Evolutionary conservation across 805 yeast species (phyloP).

Genomic region (Candida adriatica): DNA sequence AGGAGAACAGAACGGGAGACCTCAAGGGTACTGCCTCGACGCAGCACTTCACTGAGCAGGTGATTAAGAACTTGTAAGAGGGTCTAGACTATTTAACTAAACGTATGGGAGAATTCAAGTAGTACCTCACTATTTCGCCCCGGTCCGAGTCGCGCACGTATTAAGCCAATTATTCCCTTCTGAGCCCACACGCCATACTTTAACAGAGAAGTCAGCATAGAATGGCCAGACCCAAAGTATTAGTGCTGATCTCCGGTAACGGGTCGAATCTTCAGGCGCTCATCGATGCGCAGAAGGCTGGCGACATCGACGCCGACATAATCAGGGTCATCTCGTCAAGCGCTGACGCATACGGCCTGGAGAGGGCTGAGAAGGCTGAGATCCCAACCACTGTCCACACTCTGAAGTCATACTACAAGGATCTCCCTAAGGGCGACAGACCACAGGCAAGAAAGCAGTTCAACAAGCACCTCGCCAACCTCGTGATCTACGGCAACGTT

Average conservation of each 20-base stretch:
- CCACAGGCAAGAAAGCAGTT: constrained; percentile 57
- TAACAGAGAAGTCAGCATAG: background rate
- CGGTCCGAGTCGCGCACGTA: no score
- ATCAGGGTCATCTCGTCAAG: constrained; percentile 81
- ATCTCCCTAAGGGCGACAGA: constrained; percentile 66
- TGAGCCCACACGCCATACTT: background rate
- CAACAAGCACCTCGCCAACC: constrained; percentile 70
- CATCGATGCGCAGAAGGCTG: constrained; percentile 57
- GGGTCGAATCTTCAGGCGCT: constrained; percentile 96
- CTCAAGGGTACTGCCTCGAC: constrained; percentile 91
- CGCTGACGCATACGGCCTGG: constrained; percentile 78
- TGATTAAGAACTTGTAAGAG: constrained; percentile 46
- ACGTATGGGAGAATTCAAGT: no score
- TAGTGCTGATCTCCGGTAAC: constrained; percentile 85
- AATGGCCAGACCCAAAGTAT: constrained; percentile 26
- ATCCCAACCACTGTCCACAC: constrained; percentile 73
- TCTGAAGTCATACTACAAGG: constrained; percentile 66
- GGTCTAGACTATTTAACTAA: background rate
- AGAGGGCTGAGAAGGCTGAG: constrained; percentile 61
- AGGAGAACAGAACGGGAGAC: constrained; percentile 94
- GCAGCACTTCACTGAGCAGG: constrained; percentile 83
- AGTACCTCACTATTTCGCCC: no score
- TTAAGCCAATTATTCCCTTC: no score
- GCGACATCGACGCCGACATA: constrained; percentile 42
- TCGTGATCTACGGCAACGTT: constrained; percentile 45